A percentile compares a stretch with the other conserved stretches of the same genome.
Evolutionary conservation across 768 basidiomycete genomes (phyloP).

Genomic region (Gymnopilus dilepis): DNA sequence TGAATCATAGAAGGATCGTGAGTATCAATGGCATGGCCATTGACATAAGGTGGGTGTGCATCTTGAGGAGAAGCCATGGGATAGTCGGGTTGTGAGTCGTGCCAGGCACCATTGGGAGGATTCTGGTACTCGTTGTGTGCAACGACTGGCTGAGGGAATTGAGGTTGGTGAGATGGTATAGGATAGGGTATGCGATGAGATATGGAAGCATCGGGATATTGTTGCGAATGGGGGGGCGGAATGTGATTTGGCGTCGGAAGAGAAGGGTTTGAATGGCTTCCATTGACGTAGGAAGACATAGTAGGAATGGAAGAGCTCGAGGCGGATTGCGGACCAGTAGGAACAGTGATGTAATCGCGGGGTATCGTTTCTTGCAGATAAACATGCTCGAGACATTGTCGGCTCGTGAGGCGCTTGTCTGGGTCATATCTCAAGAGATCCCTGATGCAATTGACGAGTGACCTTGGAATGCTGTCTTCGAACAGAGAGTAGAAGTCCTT

Average conservation of each 20-base stretch:
- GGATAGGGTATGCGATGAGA: constrained; percentile 62
- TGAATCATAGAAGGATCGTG: constrained; percentile 57
- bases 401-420: constrained; percentile 80
- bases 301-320: constrained; percentile 39
- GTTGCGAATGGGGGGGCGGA: constrained; percentile 44
- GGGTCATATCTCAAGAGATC: constrained; percentile 95
- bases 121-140: constrained; percentile 34
- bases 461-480: constrained; percentile 75
- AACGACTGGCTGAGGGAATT: constrained; percentile 27
- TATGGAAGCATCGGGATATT: constrained; percentile 51
- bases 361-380: constrained; percentile 85
- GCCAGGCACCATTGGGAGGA: constrained; percentile 34
- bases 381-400: constrained; percentile 85
- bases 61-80: constrained; percentile 68
- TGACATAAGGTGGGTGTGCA: constrained; percentile 39
- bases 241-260: constrained; percentile 49
- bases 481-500: constrained; percentile 76
- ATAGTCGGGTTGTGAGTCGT: constrained; percentile 47
- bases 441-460: constrained; percentile 88
- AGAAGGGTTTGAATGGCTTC: constrained; percentile 38
- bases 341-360: constrained; percentile 68
- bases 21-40: constrained; percentile 55
- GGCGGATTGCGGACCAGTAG: constrained; percentile 53
- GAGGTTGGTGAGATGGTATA: constrained; percentile 23
- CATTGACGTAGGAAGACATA: constrained; percentile 40